Conservation (phyloP, 2,329 filamentous ascomycete genomes). For the Emergomyces africanus region DNA sequence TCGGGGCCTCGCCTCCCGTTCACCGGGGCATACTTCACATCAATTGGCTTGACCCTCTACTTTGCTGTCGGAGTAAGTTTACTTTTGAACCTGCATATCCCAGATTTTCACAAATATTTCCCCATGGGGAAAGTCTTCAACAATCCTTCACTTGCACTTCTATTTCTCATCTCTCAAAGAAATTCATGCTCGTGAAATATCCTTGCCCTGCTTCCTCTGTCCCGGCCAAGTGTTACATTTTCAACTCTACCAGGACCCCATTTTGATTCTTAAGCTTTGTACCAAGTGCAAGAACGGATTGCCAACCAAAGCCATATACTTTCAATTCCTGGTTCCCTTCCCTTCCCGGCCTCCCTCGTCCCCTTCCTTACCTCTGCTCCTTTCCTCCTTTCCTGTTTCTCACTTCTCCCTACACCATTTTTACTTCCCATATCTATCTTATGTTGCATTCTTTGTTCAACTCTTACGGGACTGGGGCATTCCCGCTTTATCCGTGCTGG, state of each 20-base stretch:
- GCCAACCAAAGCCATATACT: background rate
- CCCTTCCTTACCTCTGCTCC: background rate
- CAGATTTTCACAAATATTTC: slow-evolving; percentile 3
- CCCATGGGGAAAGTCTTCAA: background rate
- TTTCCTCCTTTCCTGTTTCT: background rate
- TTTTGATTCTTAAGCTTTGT: background rate
- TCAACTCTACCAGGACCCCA: background rate
- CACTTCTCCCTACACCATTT: background rate
- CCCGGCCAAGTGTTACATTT: background rate
- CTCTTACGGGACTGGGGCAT: background rate
- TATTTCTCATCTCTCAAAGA: slow-evolving; percentile 8
- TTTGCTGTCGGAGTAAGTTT: slow-evolving; percentile 80
- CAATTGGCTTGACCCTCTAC: slow-evolving; percentile 78
- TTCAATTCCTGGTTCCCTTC: background rate
- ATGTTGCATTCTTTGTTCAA: background rate
- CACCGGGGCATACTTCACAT: slow-evolving; percentile 88
- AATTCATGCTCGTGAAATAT: background rate
- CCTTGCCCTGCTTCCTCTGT: background rate
- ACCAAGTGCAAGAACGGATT: background rate
- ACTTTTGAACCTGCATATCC: slow-evolving; percentile 7
- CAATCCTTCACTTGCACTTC: background rate
- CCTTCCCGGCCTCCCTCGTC: background rate
- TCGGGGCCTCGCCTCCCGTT: slow-evolving; percentile 81
- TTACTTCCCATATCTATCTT: background rate
- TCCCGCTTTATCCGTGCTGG: background rate